Evolutionary conservation across 257 asterid species (phyloP).

Genomic region (Thymus mandschuricus): DNA sequence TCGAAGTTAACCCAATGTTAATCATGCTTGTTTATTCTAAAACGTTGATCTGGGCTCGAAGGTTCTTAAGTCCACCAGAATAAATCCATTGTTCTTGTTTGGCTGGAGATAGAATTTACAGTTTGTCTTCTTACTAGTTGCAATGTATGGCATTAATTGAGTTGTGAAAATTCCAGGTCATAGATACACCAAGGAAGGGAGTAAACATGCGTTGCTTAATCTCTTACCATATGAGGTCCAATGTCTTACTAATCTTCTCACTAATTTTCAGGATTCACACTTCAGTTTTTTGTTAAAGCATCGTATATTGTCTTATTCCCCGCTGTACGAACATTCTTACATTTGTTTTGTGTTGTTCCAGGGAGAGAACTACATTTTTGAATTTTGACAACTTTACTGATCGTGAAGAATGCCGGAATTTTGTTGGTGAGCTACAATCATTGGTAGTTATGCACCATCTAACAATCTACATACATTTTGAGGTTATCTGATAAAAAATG

Average conservation of each 20-base stretch:
- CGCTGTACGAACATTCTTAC: constrained; percentile 12
- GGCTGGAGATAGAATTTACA: constrained; percentile 12
- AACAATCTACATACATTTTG: constrained; percentile 15
- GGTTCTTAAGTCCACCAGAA: not conserved
- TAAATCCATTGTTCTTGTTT: not conserved
- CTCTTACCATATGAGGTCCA: constrained; percentile 73
- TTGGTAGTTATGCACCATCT: constrained; percentile 16
- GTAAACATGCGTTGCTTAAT: constrained; percentile 79
- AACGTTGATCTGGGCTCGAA: constrained; percentile 3
- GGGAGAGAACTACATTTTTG: constrained; percentile 76
- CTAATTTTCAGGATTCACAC: constrained; percentile 1
- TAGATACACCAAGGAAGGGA: constrained; percentile 75
- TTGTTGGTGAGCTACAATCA: constrained; percentile 71
- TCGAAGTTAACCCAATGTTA: not conserved
- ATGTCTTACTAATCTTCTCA: constrained; percentile 7
- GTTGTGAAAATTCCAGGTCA: constrained; percentile 53
- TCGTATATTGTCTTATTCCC: constrained; percentile 15
- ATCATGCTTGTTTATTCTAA: constrained; percentile 16
- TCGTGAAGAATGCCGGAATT: constrained; percentile 86
- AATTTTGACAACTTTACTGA: constrained; percentile 78
- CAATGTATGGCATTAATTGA: constrained; percentile 7
- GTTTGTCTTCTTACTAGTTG: constrained; percentile 2
- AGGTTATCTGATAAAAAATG: constrained; percentile 3
- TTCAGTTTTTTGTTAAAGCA: constrained; percentile 4
- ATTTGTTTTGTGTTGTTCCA: constrained; percentile 28